Evolutionary conservation across 495 filamentous ascomycete genomes (phyloP), one percentile per base, ranked within the genome.

Genomic region (Viridothelium virens): DNA sequence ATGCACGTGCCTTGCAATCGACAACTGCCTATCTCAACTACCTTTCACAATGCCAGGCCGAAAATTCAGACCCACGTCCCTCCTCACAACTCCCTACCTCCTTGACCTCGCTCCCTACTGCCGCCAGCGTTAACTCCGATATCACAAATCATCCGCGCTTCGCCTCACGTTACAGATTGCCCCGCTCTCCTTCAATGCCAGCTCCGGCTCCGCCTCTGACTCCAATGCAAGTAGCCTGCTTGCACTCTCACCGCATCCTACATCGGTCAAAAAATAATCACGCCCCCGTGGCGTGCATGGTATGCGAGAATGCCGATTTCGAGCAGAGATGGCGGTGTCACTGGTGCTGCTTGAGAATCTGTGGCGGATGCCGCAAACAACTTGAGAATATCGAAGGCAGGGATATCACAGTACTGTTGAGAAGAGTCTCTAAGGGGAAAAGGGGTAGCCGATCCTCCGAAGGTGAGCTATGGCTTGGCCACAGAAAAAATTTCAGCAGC

Each of bases 301-400:
- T 59, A 31, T 59, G 53, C 53, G 53, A 59, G 31, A 59, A 59
- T 59, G 53, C 53, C 53, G 53, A 59, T 59, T 59, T 36, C 53
- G 53, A 59, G 18, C 31, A 7, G 31, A 59, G 53, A 36, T 59
- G 53, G 53, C 11, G 53, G 31, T 59, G 53, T 36, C 53, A 59
- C 36, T 59, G 53, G 53, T 59, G 53, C 36, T 59, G 53, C 31
- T 31, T 59, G 53, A 33, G 53, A 14, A 59, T 59, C 5, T 59
- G 53, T 36, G 36, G 31, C 31, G 53, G 53, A 14, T 59, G 53
- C 36, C 11, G 31, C 7, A 31, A 59, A 31, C 33, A 59, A 14
- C 53, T 59, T 14, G 53, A 59, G 53, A 31, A 6, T 6, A 59
- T 59, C 36, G 53, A 59, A 6, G 31, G 53, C 18, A 59, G 53